These are phyloP conservation scores for Pythium sukuiense DNA, from an alignment of 352 stramenopile species.

Conservation along the genomic window DNA sequence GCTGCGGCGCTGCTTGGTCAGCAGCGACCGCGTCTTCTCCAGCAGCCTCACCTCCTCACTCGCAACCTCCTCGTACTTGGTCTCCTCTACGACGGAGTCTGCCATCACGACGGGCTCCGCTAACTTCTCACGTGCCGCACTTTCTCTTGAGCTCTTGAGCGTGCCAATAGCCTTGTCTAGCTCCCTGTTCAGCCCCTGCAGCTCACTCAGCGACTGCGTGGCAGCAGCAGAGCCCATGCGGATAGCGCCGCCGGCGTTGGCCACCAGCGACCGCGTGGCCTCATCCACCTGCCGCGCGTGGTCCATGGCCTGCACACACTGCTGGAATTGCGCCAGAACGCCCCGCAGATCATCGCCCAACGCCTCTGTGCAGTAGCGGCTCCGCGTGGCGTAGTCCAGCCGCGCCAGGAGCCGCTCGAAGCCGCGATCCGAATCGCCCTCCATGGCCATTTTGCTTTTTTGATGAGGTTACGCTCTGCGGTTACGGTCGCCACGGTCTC, in stretches of 20 bases:
- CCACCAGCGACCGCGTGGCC: slow-evolving; percentile 28
- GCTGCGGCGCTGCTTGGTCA: slow-evolving; percentile 10
- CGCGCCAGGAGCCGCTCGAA: slow-evolving; percentile 34
- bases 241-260: slow-evolving; percentile 13
- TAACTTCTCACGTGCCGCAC: neutral
- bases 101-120: neutral
- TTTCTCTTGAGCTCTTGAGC: slow-evolving; percentile 20
- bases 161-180: slow-evolving; percentile 4
- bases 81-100: neutral
- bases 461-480: neutral
- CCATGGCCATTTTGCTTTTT: slow-evolving; percentile 10
- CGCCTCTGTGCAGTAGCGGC: slow-evolving; percentile 29
- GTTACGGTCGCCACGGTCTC: slow-evolving; percentile 1
- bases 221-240: slow-evolving; percentile 21
- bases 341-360: slow-evolving; percentile 27
- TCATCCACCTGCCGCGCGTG: slow-evolving; percentile 34
- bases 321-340: slow-evolving; percentile 23
- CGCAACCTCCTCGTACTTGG: neutral
- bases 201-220: slow-evolving; percentile 30
- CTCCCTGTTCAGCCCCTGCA: slow-evolving; percentile 34
- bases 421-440: slow-evolving; percentile 22
- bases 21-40: slow-evolving; percentile 11
- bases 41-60: slow-evolving; percentile 7
- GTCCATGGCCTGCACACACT: slow-evolving; percentile 28
- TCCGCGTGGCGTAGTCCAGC: slow-evolving; percentile 24